Conservation (phyloP, 1,284 basidiomycete genomes). For the Rhodotorula sp. region DNA sequence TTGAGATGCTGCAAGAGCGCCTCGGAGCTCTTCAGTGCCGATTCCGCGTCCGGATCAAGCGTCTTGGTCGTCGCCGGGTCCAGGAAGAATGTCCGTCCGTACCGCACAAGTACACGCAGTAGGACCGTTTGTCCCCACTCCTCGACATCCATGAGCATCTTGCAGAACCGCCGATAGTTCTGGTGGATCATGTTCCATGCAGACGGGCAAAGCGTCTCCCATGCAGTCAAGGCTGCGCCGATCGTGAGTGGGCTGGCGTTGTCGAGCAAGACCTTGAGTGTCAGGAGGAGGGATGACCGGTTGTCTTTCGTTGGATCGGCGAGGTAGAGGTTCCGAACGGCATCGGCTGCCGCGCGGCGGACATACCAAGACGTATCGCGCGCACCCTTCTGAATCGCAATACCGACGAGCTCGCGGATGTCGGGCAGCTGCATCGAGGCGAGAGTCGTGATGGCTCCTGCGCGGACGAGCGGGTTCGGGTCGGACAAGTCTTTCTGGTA, state of each 20-base stretch:
- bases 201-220: conserved; percentile 76
- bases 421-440: conserved; percentile 42
- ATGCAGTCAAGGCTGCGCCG: conserved; percentile 81
- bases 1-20: conserved; percentile 80
- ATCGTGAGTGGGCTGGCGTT: conserved; percentile 85
- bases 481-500: conserved; percentile 97
- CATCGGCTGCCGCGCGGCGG: conserved; percentile 41
- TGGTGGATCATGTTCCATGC: conserved; percentile 78
- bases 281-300: conserved; percentile 60
- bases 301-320: conserved; percentile 25
- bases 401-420: conserved; percentile 45
- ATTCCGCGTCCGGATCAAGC: conserved; percentile 65
- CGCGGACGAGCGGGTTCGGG: conserved; percentile 72
- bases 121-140: conserved; percentile 92
- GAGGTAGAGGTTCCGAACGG: conserved; percentile 29
- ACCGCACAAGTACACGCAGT: conserved; percentile 74
- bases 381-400: conserved; percentile 39
- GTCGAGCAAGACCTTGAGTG: conserved; percentile 70
- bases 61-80: conserved; percentile 61
- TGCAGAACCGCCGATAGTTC: conserved; percentile 82
- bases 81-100: conserved; percentile 78
- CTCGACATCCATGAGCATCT: conserved; percentile 81
- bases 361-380: conserved; percentile 46
- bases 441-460: conserved; percentile 45
- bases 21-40: conserved; percentile 70